Base-by-base conservation (phyloP, 768 basidiomycete genomes). In the Holtermanniella nyarrowii region DNA sequence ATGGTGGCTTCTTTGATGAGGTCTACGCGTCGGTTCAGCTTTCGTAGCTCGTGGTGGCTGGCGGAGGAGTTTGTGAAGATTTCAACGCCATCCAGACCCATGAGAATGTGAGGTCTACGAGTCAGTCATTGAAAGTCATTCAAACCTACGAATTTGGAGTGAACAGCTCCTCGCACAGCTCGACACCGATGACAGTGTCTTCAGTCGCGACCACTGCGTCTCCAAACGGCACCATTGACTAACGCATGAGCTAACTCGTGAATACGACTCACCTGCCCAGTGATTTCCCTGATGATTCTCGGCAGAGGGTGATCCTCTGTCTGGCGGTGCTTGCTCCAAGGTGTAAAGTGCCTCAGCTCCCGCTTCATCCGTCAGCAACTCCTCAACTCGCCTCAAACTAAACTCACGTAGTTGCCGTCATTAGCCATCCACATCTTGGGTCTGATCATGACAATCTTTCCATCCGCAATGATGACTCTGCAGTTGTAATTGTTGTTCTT, bases 371-470 rank as follows among this genome's bases (percentile, higher is more conserved):
- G 46, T 48, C 13, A 18, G 20, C 3, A 22, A 39, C 16, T 3
- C 22, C 14, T 14, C 14, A 7, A 22, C 11, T 13, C 41, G 20
- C 22, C 3, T 16, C 26, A 22, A 22, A 87, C 85, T 75, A 62
- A 85, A 74, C 72, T 77, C 76, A 59, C 95, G 70, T 99, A 99
- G 66, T 97, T 97, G 3, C 95, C 95, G 62, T 95, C 89, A 66
- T 97, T 97, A 1, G 95, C 95, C 42, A 99, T 77, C 95, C 95
- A 99, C 91, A 99, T 91, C 76, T 97, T 99, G 0, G 95, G 95
- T 21, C 95, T 82, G 57, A 99, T 97, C 56, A 96, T 81, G 0
- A 96, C 73, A 54, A 99, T 90, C 73, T 87, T 79, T 50, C 81
- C 77, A 72, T 90, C 77, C 65, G 88, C 79, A 41, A 91, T 80